Conservation (phyloP, 768 basidiomycete genomes). For the Guyanaporus albipodus region DNA sequence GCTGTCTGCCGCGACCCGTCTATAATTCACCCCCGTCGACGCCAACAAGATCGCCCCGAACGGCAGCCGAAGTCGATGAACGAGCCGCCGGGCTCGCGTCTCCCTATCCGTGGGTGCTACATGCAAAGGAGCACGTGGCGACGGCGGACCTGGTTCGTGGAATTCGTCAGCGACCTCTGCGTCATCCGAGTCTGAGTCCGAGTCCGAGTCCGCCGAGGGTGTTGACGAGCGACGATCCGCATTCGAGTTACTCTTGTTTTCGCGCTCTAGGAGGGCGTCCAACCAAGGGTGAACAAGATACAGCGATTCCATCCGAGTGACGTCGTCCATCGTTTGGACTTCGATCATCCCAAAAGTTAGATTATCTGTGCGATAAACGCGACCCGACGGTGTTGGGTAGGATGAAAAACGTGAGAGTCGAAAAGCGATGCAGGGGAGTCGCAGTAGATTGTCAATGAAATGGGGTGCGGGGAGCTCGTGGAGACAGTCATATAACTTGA, state of each 20-base stretch:
- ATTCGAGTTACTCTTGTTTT: too few relatives aligned
- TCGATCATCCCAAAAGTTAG: neutral
- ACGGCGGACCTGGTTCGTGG: neutral
- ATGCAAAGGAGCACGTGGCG: neutral
- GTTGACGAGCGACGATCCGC: neutral
- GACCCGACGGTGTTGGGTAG: neutral
- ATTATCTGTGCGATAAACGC: neutral
- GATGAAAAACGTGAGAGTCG: neutral
- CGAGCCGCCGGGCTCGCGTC: neutral
- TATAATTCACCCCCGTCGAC: neutral
- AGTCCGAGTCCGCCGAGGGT: too few relatives aligned
- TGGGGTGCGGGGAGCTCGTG: neutral
- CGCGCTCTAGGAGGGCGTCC: neutral
- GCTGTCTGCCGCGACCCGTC: conserved; percentile 1
- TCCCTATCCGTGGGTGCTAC: neutral
- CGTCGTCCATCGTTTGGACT: neutral
- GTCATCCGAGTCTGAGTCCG: neutral
- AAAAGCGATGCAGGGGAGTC: neutral
- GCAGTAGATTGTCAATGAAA: neutral
- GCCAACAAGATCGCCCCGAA: neutral
- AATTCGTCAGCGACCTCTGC: neutral
- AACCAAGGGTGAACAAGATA: neutral
- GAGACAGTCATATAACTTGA: neutral
- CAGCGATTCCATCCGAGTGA: neutral
- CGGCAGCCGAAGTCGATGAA: neutral